These are phyloP conservation scores for Fusarium avenaceum DNA, from an alignment of 2,329 filamentous ascomycete genomes.

Conservation along the genomic window DNA sequence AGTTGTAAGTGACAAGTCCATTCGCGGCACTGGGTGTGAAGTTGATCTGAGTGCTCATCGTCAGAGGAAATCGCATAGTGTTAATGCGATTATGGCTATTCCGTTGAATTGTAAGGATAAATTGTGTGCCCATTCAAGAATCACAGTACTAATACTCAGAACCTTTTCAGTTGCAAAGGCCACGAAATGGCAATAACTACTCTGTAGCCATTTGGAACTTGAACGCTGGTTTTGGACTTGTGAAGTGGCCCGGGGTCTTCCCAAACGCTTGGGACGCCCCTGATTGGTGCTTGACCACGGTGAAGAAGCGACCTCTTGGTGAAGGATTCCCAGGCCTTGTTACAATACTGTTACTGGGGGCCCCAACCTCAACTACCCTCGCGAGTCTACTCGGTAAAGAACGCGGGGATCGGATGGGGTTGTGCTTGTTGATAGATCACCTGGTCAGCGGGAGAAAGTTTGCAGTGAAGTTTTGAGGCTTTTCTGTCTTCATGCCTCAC, in stretches of 20 bases:
- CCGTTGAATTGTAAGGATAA: background rate
- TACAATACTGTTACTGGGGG: constrained; percentile 6
- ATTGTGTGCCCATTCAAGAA: background rate
- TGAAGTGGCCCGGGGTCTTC: background rate
- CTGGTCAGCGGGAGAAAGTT: background rate
- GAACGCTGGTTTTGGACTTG: background rate
- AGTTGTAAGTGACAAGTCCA: background rate
- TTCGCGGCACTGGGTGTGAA: background rate
- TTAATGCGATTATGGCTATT: too few relatives aligned
- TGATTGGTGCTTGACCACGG: constrained; percentile 23
- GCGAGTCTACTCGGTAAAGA: background rate
- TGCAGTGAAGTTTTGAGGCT: background rate
- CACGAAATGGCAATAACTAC: background rate
- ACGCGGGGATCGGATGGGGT: constrained; percentile 11
- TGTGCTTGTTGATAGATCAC: background rate
- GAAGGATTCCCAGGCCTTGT: constrained; percentile 19
- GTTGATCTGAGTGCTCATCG: too few relatives aligned
- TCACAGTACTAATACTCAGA: too few relatives aligned
- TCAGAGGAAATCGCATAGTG: background rate
- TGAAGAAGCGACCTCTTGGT: constrained; percentile 17
- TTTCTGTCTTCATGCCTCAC: background rate
- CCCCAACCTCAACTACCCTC: constrained; percentile 12
- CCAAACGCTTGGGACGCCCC: background rate
- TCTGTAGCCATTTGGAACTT: background rate
- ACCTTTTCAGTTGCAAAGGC: constrained; percentile 49